Conservation (phyloP, 257 asterid genomes). For the Plantago elongata region DNA sequence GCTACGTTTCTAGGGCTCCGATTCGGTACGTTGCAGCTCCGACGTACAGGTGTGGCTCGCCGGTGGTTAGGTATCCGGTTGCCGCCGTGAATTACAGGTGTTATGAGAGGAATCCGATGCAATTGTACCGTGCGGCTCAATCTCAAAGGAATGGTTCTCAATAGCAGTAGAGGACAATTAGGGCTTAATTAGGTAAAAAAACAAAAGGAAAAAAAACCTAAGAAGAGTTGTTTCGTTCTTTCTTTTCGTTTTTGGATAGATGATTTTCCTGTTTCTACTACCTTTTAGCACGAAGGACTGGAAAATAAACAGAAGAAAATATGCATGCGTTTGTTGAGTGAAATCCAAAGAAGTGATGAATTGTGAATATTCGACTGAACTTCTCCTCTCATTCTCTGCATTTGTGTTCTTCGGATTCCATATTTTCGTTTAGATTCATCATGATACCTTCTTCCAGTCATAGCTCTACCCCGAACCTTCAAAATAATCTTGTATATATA, state of each 20-base stretch:
- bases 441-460: too few relatives aligned
- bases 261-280: background rate
- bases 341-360: too few relatives aligned
- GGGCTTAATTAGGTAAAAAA: too few relatives aligned
- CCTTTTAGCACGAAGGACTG: too few relatives aligned
- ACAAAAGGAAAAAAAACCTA: conserved; percentile 7
- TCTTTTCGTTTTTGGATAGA: background rate
- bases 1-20: conserved; percentile 17
- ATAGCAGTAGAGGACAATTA: conserved; percentile 5
- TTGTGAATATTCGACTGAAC: too few relatives aligned
- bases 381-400: too few relatives aligned
- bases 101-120: conserved; percentile 2
- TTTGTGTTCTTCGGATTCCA: too few relatives aligned
- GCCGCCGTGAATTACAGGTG: background rate
- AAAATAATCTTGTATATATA: too few relatives aligned
- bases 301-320: too few relatives aligned
- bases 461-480: too few relatives aligned
- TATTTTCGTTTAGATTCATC: too few relatives aligned
- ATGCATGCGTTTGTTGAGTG: too few relatives aligned
- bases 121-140: background rate
- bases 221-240: conserved; percentile 1
- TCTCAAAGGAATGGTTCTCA: background rate
- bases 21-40: conserved; percentile 17
- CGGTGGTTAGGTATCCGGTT: conserved; percentile 12
- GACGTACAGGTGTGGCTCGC: conserved; percentile 15